phyloP scores from a whole-genome alignment of 495 filamentous ascomycete species.

The Podospora tetraspora region DNA sequence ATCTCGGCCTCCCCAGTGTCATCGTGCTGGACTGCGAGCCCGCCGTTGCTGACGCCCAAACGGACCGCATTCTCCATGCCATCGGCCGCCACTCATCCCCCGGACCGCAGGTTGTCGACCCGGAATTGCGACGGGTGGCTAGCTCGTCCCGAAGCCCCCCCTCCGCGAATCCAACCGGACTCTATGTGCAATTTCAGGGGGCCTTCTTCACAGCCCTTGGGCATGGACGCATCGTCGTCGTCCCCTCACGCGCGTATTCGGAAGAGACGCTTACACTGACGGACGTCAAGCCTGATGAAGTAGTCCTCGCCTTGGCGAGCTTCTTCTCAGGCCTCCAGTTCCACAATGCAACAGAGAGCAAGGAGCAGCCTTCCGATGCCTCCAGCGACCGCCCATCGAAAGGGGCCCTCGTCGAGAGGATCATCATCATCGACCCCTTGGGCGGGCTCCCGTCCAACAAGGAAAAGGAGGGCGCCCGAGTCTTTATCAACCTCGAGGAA shows the following conservation, averaged over 20 bases:
- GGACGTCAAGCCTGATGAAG: slow-evolving; percentile 56
- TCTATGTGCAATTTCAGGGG: slow-evolving; percentile 44
- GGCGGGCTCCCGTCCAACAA: slow-evolving; percentile 77
- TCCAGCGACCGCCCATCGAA: slow-evolving; percentile 41
- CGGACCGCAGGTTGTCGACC: slow-evolving; percentile 63
- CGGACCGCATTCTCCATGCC: slow-evolving; percentile 65
- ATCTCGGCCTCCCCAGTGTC: slow-evolving; percentile 73
- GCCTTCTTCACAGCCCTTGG: slow-evolving; percentile 63
- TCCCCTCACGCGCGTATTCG: slow-evolving; percentile 65
- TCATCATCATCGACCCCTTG: slow-evolving; percentile 83
- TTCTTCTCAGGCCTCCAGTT: slow-evolving; percentile 62
- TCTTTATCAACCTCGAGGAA: slow-evolving; percentile 94
- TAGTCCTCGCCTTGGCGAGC: slow-evolving; percentile 63
- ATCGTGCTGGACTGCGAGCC: slow-evolving; percentile 66
- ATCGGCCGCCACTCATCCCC: slow-evolving; percentile 62
- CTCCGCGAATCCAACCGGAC: slow-evolving; percentile 21
- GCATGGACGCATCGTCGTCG: slow-evolving; percentile 71
- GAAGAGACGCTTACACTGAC: slow-evolving; percentile 52
- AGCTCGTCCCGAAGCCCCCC: slow-evolving; percentile 24
- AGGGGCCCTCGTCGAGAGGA: slow-evolving; percentile 64
- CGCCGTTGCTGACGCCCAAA: slow-evolving; percentile 52
- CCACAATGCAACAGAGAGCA: not conserved
- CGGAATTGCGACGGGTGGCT: slow-evolving; percentile 43
- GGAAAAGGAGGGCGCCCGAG: slow-evolving; percentile 63
- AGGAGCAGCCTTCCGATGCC: slow-evolving; percentile 31